A percentile compares a stretch with the other conserved stretches of the same genome.
These are phyloP conservation scores for Austroboletus novae-zelandiae DNA, from an alignment of 1,284 basidiomycete genomes.

Conservation along the genomic window DNA sequence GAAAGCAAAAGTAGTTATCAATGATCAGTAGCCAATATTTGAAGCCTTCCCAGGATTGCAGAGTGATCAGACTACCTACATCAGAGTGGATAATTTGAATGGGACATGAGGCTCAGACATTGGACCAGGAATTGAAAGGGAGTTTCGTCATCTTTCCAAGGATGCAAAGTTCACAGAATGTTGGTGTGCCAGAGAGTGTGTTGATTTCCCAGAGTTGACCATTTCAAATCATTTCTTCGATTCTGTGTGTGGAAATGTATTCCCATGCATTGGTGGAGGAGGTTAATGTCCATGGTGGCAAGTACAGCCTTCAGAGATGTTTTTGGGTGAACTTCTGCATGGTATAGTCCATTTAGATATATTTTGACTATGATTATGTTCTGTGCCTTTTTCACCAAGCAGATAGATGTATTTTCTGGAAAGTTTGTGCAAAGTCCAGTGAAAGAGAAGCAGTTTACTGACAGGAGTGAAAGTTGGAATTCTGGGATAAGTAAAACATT, in stretches of 20 bases:
- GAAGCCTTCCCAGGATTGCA: background rate
- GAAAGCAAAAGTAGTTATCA: background rate
- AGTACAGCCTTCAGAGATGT: background rate
- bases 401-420: background rate
- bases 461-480: background rate
- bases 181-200: slow-evolving; percentile 15
- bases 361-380: background rate
- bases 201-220: background rate
- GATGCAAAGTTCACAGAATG: no score
- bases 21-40: background rate
- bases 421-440: background rate
- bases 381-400: background rate
- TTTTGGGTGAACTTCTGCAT: background rate
- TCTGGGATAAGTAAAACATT: background rate
- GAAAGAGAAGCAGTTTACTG: background rate
- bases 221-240: background rate
- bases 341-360: background rate
- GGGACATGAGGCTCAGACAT: no score
- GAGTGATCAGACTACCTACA: background rate
- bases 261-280: slow-evolving; percentile 17
- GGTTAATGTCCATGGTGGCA: slow-evolving; percentile 5
- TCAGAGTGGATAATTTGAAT: no score
- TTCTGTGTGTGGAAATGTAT: background rate
- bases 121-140: no score
- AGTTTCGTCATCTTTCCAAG: slow-evolving; percentile 1